A percentile compares a stretch with the other conserved stretches of the same genome.
These are phyloP conservation scores for Gamsiella multidivaricata DNA, from an alignment of 192 early-diverging fungal species.

Conservation along the genomic window DNA sequence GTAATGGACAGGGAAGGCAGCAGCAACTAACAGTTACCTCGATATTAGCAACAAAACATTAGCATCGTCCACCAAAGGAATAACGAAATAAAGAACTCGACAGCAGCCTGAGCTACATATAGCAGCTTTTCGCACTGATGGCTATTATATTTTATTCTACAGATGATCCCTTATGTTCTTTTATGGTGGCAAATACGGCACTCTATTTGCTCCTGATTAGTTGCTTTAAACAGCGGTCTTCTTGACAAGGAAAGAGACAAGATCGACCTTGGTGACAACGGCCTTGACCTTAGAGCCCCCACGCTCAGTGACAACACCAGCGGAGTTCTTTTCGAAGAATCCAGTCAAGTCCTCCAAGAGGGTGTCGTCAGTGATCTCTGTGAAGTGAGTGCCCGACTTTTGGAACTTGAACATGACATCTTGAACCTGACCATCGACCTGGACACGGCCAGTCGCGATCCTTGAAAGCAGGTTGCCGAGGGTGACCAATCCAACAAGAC, in stretches of 20 bases:
- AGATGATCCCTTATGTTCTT: not conserved
- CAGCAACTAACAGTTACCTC: too few species aligned
- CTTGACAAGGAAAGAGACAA: slow-evolving; percentile 84
- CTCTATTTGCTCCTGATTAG: not conserved
- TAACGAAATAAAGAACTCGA: not conserved
- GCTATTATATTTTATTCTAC: too few species aligned
- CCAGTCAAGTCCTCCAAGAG: slow-evolving; percentile 82
- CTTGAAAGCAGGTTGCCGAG: slow-evolving; percentile 89
- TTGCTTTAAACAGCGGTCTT: slow-evolving; percentile 26
- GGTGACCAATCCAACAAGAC: slow-evolving; percentile 87
- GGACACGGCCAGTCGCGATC: slow-evolving; percentile 77
- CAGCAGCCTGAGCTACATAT: not conserved
- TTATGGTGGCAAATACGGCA: not conserved
- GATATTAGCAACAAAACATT: too few species aligned
- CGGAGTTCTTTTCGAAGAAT: slow-evolving; percentile 94
- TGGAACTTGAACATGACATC: slow-evolving; percentile 85
- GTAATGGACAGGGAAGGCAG: too few species aligned
- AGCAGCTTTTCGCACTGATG: too few species aligned
- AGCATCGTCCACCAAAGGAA: too few species aligned
- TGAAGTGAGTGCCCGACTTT: slow-evolving; percentile 76
- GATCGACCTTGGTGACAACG: slow-evolving; percentile 96
- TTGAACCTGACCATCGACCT: slow-evolving; percentile 69
- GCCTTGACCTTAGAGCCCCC: slow-evolving; percentile 69
- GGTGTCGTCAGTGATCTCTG: slow-evolving; percentile 89
- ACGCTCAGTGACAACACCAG: slow-evolving; percentile 89